These are phyloP conservation scores for Moesziomyces sp. DNA, from an alignment of 1,284 basidiomycete species.

Conservation along the genomic window DNA sequence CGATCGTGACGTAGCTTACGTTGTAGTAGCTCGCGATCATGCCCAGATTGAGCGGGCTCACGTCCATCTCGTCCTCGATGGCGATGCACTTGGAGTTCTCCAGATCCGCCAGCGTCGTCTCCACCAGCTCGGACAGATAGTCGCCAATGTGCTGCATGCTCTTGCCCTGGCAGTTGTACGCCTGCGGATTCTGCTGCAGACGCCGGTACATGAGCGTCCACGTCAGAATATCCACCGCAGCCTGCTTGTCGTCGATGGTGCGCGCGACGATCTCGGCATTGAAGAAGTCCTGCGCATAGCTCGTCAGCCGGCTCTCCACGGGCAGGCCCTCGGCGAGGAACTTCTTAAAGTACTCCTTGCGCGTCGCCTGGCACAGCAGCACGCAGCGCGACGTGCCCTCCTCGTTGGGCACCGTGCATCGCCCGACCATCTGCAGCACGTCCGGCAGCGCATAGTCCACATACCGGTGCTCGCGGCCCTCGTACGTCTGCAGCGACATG, in stretches of 20 bases:
- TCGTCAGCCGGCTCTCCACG: conserved; percentile 79
- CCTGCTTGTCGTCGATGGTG: conserved; percentile 80
- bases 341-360: conserved; percentile 97
- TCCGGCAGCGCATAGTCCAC: conserved; percentile 98
- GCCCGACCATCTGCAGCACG: conserved; percentile 98
- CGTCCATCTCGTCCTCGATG: conserved; percentile 75
- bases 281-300: conserved; percentile 89
- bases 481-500: conserved; percentile 96
- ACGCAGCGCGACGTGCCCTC: conserved; percentile 82
- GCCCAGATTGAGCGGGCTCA: conserved; percentile 69
- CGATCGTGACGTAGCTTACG: conserved; percentile 86
- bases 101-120: conserved; percentile 88
- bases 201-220: conserved; percentile 97
- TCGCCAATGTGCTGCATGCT: conserved; percentile 64
- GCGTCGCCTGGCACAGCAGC: conserved; percentile 94
- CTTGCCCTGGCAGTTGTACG: conserved; percentile 64
- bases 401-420: conserved; percentile 82
- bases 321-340: conserved; percentile 97
- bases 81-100: conserved; percentile 94
- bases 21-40: conserved; percentile 73
- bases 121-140: conserved; percentile 87
- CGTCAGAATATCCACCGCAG: conserved; percentile 79
- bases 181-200: conserved; percentile 83
- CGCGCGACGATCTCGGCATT: conserved; percentile 97
- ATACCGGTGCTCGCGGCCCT: conserved; percentile 77